phyloP scores from a whole-genome alignment of 495 filamentous ascomycete species.

The Neurospora sp. region DNA sequence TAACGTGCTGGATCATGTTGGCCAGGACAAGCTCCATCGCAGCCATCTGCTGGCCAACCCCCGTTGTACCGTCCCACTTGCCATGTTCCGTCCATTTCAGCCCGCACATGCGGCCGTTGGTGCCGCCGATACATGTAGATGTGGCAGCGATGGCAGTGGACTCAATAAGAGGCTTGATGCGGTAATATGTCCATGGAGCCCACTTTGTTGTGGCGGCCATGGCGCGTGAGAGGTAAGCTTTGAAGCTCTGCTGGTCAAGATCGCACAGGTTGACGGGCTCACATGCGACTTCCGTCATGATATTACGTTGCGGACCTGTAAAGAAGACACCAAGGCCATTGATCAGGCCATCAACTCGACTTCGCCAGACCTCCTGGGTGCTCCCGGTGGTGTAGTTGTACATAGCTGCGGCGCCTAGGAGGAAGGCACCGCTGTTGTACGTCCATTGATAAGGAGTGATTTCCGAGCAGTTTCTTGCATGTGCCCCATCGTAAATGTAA shows the following conservation, averaged over 20 bases:
- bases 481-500: slow-evolving; percentile 50
- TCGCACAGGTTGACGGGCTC: slow-evolving; percentile 55
- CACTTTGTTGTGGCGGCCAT: slow-evolving; percentile 63
- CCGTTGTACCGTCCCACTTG: slow-evolving; percentile 44
- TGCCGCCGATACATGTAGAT: slow-evolving; percentile 48
- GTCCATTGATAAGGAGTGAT: slow-evolving; percentile 49
- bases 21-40: slow-evolving; percentile 57
- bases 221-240: slow-evolving; percentile 68
- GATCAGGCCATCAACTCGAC: slow-evolving; percentile 42
- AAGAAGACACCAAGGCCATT: slow-evolving; percentile 45
- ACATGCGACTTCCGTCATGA: slow-evolving; percentile 65
- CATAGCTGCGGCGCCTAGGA: slow-evolving; percentile 63
- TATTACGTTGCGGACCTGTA: slow-evolving; percentile 27
- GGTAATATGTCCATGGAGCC: slow-evolving; percentile 49
- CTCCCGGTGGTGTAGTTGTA: slow-evolving; percentile 48
- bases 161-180: slow-evolving; percentile 52
- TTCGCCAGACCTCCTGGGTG: slow-evolving; percentile 39
- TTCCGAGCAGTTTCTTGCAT: slow-evolving; percentile 39
- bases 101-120: slow-evolving; percentile 57
- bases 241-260: slow-evolving; percentile 69
- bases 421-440: slow-evolving; percentile 61
- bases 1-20: slow-evolving; percentile 38
- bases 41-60: slow-evolving; percentile 63
- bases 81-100: slow-evolving; percentile 51
- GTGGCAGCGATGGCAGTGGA: slow-evolving; percentile 58